phyloP scores from a whole-genome alignment of 2,329 filamentous ascomycete species.

The Cladophialophora bantiana region DNA sequence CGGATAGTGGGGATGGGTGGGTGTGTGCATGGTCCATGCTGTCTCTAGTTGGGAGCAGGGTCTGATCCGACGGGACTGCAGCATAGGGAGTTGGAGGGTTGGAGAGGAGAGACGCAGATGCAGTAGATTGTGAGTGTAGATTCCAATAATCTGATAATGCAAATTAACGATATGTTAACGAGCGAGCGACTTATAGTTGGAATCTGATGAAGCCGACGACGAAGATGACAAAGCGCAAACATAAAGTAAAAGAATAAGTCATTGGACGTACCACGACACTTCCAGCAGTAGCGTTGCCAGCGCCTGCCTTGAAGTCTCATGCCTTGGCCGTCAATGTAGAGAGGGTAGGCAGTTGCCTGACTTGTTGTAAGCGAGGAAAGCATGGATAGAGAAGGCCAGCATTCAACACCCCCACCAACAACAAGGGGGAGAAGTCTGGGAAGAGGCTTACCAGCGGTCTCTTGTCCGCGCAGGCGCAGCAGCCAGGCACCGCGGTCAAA shows the following conservation, averaged over 20 bases:
- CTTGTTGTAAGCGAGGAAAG: neutral
- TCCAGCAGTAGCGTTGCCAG: slow-evolving; percentile 41
- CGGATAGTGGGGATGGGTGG: slow-evolving; percentile 8
- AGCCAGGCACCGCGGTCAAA: slow-evolving; percentile 36
- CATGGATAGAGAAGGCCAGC: neutral
- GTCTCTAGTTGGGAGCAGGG: slow-evolving; percentile 4
- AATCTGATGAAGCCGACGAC: slow-evolving; percentile 7
- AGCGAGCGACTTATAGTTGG: slow-evolving; percentile 24
- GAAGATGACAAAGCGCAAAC: neutral
- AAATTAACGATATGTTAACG: slow-evolving; percentile 35
- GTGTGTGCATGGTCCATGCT: slow-evolving; percentile 16
- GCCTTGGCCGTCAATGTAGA: slow-evolving; percentile 40
- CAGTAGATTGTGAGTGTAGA: slow-evolving; percentile 25
- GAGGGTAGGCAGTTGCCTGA: slow-evolving; percentile 38
- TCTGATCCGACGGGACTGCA: neutral
- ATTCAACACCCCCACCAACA: neutral
- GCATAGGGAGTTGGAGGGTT: neutral
- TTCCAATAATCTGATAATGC: slow-evolving; percentile 35
- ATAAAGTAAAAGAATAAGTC: slow-evolving; percentile 8
- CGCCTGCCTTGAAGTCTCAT: slow-evolving; percentile 38
- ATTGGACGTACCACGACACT: slow-evolving; percentile 37
- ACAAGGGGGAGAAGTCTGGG: neutral
- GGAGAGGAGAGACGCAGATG: slow-evolving; percentile 17
- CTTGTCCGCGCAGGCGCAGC: slow-evolving; percentile 40
- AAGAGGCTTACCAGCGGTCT: slow-evolving; percentile 21